Evolutionary conservation across 495 filamentous ascomycete genomes (phyloP).

Genomic region (Gamarada debralockiae): DNA sequence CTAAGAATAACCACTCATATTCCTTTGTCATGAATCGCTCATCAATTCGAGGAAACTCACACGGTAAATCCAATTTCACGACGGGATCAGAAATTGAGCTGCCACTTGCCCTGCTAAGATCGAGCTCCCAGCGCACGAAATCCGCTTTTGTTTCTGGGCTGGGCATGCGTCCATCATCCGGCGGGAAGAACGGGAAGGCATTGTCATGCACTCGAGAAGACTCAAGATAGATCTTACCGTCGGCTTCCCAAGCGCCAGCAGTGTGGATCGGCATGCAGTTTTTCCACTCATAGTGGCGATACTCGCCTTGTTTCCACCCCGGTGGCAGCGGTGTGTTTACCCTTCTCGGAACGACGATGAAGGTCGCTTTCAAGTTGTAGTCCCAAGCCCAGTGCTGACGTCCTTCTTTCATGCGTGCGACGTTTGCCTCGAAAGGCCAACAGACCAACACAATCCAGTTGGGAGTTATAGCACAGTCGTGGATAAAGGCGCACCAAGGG

Average conservation of each 20-base stretch:
- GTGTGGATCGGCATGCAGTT: slow-evolving; percentile 14
- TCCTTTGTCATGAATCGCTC: slow-evolving; percentile 34
- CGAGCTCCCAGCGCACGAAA: slow-evolving; percentile 19
- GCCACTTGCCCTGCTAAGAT: background rate
- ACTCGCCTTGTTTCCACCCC: slow-evolving; percentile 26
- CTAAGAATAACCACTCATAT: background rate
- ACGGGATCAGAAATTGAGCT: background rate
- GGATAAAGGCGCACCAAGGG: slow-evolving; percentile 28
- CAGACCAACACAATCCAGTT: slow-evolving; percentile 16
- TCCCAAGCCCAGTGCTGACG: slow-evolving; percentile 33
- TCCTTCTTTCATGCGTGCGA: slow-evolving; percentile 29
- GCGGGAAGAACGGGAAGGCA: slow-evolving; percentile 28
- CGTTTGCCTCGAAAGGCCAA: slow-evolving; percentile 18
- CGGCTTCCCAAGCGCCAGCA: slow-evolving; percentile 28
- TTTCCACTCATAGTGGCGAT: slow-evolving; percentile 18
- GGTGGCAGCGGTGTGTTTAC: background rate
- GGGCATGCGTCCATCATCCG: slow-evolving; percentile 21
- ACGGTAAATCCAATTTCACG: slow-evolving; percentile 32
- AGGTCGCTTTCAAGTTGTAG: slow-evolving; percentile 21
- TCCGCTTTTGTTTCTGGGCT: slow-evolving; percentile 11
- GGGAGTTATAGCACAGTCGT: slow-evolving; percentile 31
- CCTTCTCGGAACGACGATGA: slow-evolving; percentile 27
- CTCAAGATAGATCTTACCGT: slow-evolving; percentile 1
- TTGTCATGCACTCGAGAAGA: slow-evolving; percentile 15
- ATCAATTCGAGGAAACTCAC: slow-evolving; percentile 55